These are phyloP conservation scores for Hypoxylon lenormandii DNA, from an alignment of 495 filamentous ascomycete species.

Conservation along the genomic window DNA sequence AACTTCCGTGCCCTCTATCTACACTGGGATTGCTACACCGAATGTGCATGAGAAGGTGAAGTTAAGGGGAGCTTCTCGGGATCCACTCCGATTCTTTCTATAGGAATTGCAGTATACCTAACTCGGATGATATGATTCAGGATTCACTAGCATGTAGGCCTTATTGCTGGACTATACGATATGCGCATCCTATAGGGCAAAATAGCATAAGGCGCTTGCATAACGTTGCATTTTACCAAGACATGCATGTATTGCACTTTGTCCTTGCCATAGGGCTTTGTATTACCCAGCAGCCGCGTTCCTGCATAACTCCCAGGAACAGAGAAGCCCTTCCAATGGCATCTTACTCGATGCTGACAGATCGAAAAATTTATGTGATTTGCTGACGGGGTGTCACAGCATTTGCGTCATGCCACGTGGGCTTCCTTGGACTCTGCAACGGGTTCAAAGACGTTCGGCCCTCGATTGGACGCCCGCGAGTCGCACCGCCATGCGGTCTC, in stretches of 20 bases:
- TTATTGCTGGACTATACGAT: slow-evolving; percentile 39
- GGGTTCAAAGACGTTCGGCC: background rate
- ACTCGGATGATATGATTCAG: slow-evolving; percentile 27
- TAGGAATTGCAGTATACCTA: slow-evolving; percentile 17
- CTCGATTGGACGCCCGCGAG: slow-evolving; percentile 16
- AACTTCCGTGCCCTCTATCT: slow-evolving; percentile 1
- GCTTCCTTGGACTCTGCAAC: slow-evolving; percentile 2
- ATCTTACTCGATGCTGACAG: slow-evolving; percentile 12
- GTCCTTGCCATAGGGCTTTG: slow-evolving; percentile 27
- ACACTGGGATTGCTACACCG: slow-evolving; percentile 12
- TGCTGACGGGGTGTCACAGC: slow-evolving; percentile 30
- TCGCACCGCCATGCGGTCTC: slow-evolving; percentile 6
- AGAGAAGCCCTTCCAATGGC: slow-evolving; percentile 1
- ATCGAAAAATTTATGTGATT: slow-evolving; percentile 14
- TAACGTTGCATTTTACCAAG: slow-evolving; percentile 36
- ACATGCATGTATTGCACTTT: slow-evolving; percentile 21
- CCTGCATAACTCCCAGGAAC: slow-evolving; percentile 29
- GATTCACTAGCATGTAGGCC: slow-evolving; percentile 19
- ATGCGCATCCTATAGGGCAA: slow-evolving; percentile 30
- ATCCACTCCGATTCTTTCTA: slow-evolving; percentile 2
- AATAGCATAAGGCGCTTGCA: slow-evolving; percentile 23
- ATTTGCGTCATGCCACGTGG: slow-evolving; percentile 41
- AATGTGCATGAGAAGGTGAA: background rate
- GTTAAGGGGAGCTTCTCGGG: background rate
- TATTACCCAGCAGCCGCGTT: slow-evolving; percentile 28